Evolutionary conservation across 1,284 basidiomycete genomes (phyloP), one percentile per base, ranked within the genome.

Genomic region (Boletellus deceptivus): DNA sequence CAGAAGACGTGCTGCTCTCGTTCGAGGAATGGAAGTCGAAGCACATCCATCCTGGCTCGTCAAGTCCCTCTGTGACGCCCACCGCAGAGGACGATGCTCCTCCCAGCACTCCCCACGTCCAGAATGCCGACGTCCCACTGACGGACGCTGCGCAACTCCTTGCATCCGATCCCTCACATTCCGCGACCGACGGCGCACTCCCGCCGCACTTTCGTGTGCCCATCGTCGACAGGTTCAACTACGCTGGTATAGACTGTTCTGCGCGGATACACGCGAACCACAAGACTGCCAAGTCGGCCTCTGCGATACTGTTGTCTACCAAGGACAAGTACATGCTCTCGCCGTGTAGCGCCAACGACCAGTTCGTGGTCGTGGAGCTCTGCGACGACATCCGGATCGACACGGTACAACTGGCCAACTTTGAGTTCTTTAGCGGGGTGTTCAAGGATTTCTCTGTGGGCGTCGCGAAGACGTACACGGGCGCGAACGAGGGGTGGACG

Each of bases 371-470:
- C 25, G 87, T 98, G 39, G 97, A 99, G 71, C 83, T 98, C 6
- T 99, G 97, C 72, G 95, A 98, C 60, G 96, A 98, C 68, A 94
- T 99, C 59, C 78, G 90, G 35, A 93, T 98, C 62, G 95, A 99
- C 69, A 96, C 94, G 0, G 82, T 99, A 45, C 94, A 98, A 65
- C 74, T 99, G 6, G 95, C 94, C 48, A 97, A 98, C 64, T 97
- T 91, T 69, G 96, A 99, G 72, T 98, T 98, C 74, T 99, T 98
- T 74, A 94, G 91, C 60, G 93, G 95, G 10, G 91, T 98, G 46
- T 97, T 99, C 74, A 91, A 92, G 69, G 89, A 94, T 48, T 90
- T 99, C 57, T 79, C 79, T 3, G 86, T 99, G 39, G 91, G 89
- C 61, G 91, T 93, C 2, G 85, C 91, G 6, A 89, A 90, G 67